These are phyloP conservation scores for Diaporthe sp. DNA, from an alignment of 2,329 filamentous ascomycete species.

Conservation along the genomic window DNA sequence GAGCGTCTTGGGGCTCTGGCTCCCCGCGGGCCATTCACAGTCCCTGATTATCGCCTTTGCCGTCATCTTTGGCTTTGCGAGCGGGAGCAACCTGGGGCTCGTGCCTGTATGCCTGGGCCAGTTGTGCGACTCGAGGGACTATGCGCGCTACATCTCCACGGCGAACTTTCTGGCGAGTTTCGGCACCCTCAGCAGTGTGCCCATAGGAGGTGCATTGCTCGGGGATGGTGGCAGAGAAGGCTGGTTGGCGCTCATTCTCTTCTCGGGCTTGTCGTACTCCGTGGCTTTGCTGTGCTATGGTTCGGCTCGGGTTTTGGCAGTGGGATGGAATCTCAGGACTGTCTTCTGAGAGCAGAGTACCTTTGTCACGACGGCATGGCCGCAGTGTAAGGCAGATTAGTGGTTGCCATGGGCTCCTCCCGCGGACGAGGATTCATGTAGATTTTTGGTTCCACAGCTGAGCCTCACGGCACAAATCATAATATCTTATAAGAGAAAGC, in stretches of 20 bases:
- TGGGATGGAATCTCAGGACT: constrained; percentile 49
- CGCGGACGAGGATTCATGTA: background rate
- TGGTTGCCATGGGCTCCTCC: no score
- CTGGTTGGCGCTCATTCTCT: constrained; percentile 54
- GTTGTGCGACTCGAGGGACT: constrained; percentile 80
- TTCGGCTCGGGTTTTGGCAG: constrained; percentile 50
- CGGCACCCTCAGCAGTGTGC: constrained; percentile 66
- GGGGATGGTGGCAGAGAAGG: constrained; percentile 48
- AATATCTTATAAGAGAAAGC: background rate
- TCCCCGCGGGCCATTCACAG: constrained; percentile 68
- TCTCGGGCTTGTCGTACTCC: constrained; percentile 52
- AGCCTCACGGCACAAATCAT: background rate
- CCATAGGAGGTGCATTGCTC: constrained; percentile 57
- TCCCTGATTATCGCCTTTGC: constrained; percentile 75
- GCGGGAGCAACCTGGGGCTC: constrained; percentile 82
- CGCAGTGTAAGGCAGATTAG: background rate
- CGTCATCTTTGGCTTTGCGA: constrained; percentile 82
- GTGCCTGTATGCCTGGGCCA: constrained; percentile 86
- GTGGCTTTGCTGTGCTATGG: constrained; percentile 50
- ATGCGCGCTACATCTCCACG: constrained; percentile 87
- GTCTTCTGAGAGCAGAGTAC: constrained; percentile 43
- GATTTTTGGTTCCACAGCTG: background rate
- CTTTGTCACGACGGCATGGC: background rate
- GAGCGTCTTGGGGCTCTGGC: constrained; percentile 76
- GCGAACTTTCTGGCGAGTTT: constrained; percentile 84